These are phyloP conservation scores for Panellus pusillus DNA, from an alignment of 768 basidiomycete genomes.

Conservation along the genomic window DNA sequence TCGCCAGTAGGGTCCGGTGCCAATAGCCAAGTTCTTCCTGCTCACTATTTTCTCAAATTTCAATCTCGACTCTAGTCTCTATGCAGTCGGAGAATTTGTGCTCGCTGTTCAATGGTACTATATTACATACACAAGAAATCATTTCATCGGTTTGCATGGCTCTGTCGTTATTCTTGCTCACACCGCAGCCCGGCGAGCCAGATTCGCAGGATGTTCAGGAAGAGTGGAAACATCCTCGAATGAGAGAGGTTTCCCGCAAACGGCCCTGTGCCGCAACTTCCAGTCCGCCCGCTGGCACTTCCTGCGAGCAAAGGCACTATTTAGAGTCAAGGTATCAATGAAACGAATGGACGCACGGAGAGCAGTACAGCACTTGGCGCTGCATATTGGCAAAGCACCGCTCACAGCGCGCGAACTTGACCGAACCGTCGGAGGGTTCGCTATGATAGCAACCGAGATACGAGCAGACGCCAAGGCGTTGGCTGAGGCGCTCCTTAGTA, in stretches of 20 bases:
- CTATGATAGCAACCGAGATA: constrained; percentile 2
- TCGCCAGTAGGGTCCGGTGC: too few relatives aligned
- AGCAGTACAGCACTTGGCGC: constrained; percentile 16
- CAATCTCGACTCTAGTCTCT: too few relatives aligned
- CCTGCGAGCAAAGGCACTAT: background rate
- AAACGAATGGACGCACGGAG: background rate
- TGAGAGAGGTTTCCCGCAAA: constrained; percentile 10
- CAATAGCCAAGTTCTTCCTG: too few relatives aligned
- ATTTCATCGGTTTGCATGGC: too few relatives aligned
- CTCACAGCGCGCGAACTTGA: constrained; percentile 11
- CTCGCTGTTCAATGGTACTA: too few relatives aligned
- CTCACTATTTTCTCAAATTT: too few relatives aligned
- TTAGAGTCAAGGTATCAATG: background rate
- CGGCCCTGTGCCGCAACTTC: constrained; percentile 6
- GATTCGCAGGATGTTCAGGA: too few relatives aligned
- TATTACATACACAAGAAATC: too few relatives aligned
- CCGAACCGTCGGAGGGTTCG: background rate
- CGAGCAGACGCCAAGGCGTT: constrained; percentile 10
- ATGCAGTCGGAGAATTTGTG: too few relatives aligned
- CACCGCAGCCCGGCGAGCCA: too few relatives aligned
- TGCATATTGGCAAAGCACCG: constrained; percentile 8
- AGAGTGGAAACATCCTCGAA: background rate
- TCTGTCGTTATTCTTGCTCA: too few relatives aligned
- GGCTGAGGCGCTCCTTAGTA: background rate
- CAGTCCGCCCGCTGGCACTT: constrained; percentile 11